Evolutionary conservation across 2,329 filamentous ascomycete genomes (phyloP), one percentile per base, ranked within the genome.

Genomic region (Sporothrix protearum): DNA sequence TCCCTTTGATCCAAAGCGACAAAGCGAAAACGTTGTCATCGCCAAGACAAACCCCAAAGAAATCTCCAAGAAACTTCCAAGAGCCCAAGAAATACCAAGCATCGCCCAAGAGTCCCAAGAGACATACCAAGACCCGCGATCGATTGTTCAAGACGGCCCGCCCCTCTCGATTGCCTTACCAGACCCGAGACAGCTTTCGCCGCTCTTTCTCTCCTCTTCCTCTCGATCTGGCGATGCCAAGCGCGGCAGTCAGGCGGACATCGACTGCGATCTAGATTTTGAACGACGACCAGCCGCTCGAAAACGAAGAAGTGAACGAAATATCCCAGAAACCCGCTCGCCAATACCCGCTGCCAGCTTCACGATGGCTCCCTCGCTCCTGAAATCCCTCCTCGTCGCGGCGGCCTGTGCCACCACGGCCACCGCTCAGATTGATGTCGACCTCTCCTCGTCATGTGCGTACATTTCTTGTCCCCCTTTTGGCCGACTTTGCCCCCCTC

Each of bases 341-440:
- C 25, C 14, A 4, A 12, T 49, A 36, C 19, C 30, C 16, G 9
- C 8, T 7, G 1, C 47, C 30, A 16, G 36, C 19, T 16, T 42
- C 53, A 68, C 33, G n/a, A 72, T 73, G 67, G 69, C 59, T 30
- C 36, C 71, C 14, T 61, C 69, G 5, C 22, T 72, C 36, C 51
- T 57, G 2, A 73, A 71, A 42, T n/a, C 33, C 33, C 67, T 74
- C 14, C 67, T 74, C 12, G 45, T 73, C 12, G 69, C 68, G 45
- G 74, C 68, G 45, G 72, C 70, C 14, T 69, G 51, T 36, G 74
- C 73, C 39, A 57, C 72, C 9, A 68, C 71, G 55, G 72, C 69
- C 67, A 57, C 22, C 36, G 74, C 74, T 8, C 71, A 73, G 22
- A 68, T 75, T 51, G n/a, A 49, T 4, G 71, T 75, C 64, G 73